These are phyloP conservation scores for Harringtonia aguacate DNA, from an alignment of 2,329 filamentous ascomycete species.

Conservation along the genomic window DNA sequence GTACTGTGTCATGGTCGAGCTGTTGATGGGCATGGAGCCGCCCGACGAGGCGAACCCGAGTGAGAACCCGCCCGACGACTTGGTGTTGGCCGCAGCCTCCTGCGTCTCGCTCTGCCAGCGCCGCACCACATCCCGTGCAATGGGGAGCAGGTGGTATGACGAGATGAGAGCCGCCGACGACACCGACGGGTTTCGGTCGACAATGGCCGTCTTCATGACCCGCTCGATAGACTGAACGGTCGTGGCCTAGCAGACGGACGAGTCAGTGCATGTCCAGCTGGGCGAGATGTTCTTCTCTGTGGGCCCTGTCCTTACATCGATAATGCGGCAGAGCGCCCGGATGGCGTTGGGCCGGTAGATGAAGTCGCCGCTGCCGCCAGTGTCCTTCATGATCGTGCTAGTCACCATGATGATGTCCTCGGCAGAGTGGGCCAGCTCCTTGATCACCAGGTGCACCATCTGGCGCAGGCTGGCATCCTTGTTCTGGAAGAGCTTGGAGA, in stretches of 20 bases:
- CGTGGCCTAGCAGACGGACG: conserved; percentile 52
- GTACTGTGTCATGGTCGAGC: conserved; percentile 97
- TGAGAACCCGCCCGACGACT: conserved; percentile 82
- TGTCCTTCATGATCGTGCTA: conserved; percentile 99
- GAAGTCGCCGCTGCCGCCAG: conserved; percentile 85
- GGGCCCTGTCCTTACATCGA: conserved; percentile 46
- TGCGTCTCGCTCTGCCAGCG: conserved; percentile 99
- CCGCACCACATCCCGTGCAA: conserved; percentile 87
- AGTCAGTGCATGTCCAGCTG: background rate
- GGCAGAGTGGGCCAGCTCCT: conserved; percentile 89
- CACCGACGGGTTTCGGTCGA: conserved; percentile 97
- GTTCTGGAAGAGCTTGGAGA: conserved; percentile 98
- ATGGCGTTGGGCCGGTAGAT: conserved; percentile 95
- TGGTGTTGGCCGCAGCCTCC: conserved; percentile 83
- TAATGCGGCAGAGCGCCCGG: conserved; percentile 88
- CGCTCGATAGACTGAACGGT: conserved; percentile 97
- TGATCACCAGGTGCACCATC: conserved; percentile 97
- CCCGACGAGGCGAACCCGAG: conserved; percentile 81
- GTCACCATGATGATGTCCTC: conserved; percentile 99
- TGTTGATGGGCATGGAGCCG: conserved; percentile 57
- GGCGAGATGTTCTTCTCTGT: no score
- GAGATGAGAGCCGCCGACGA: conserved; percentile 93
- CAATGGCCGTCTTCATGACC: conserved; percentile 97
- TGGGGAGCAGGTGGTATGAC: conserved; percentile 93
- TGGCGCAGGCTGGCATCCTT: conserved; percentile 96